These are phyloP conservation scores for Ophiostoma angusticollis DNA, from an alignment of 2,329 filamentous ascomycete species.

Conservation along the genomic window DNA sequence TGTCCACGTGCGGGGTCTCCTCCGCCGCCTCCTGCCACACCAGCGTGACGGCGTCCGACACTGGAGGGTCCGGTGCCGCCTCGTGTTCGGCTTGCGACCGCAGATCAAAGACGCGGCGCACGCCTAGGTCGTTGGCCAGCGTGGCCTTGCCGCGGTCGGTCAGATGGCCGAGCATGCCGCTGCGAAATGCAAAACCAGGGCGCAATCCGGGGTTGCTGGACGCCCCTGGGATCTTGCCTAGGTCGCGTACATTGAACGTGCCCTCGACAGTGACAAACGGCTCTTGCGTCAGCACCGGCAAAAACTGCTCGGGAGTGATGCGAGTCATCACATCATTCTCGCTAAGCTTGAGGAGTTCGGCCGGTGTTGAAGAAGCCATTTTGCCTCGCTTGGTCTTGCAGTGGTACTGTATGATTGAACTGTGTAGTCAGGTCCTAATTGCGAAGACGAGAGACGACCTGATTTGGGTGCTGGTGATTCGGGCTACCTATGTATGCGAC, in stretches of 20 bases:
- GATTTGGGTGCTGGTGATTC: too few relatives aligned
- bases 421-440: too few relatives aligned
- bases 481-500: too few relatives aligned
- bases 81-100: slow-evolving; percentile 32
- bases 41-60: slow-evolving; percentile 30
- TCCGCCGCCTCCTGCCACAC: slow-evolving; percentile 28
- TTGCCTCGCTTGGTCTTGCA: neutral
- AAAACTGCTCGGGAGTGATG: slow-evolving; percentile 25
- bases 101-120: slow-evolving; percentile 39
- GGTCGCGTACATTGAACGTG: slow-evolving; percentile 39
- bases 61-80: slow-evolving; percentile 28
- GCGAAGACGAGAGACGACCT: too few relatives aligned
- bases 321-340: slow-evolving; percentile 28
- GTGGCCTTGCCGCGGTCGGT: slow-evolving; percentile 24
- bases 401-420: too few relatives aligned
- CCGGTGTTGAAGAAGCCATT: slow-evolving; percentile 5
- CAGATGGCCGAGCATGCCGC: slow-evolving; percentile 28
- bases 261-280: slow-evolving; percentile 35
- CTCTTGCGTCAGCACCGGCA: slow-evolving; percentile 24
- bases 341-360: slow-evolving; percentile 26
- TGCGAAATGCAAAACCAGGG: slow-evolving; percentile 31
- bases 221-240: slow-evolving; percentile 28
- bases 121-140: slow-evolving; percentile 24
- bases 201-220: slow-evolving; percentile 19
- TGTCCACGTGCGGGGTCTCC: slow-evolving; percentile 24